Evolutionary conservation across 2,329 filamentous ascomycete species (phyloP).

Genomic region (Alternaria brassicae): DNA sequence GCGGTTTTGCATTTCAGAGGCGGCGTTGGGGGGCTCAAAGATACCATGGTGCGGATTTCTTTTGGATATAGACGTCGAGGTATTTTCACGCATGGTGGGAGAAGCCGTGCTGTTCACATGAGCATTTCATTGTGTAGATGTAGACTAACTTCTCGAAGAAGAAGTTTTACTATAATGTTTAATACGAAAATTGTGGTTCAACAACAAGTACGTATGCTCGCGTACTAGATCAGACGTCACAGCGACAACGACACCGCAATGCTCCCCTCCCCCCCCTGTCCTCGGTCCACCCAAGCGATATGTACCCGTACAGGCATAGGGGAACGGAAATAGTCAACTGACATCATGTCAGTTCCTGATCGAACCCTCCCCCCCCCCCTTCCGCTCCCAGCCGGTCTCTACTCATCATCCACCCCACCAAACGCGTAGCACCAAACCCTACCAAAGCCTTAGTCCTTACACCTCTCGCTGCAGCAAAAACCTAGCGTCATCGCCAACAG

Average conservation of each 20-base stretch:
- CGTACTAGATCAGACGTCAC: neutral
- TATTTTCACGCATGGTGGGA: neutral
- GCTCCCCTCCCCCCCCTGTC: no score
- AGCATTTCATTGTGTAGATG: neutral
- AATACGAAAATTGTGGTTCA: neutral
- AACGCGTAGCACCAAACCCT: no score
- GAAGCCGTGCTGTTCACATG: neutral
- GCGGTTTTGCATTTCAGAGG: neutral
- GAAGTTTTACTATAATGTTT: neutral
- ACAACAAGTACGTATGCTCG: neutral
- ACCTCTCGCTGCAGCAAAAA: neutral
- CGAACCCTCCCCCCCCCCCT: neutral
- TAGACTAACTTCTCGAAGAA: neutral
- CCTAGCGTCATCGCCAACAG: no score
- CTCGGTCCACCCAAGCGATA: neutral
- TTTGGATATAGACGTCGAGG: neutral
- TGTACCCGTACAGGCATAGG: neutral
- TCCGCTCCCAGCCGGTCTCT: neutral
- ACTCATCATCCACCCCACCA: neutral
- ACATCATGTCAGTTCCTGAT: neutral
- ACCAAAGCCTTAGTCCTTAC: neutral
- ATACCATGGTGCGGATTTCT: neutral
- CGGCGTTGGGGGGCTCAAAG: neutral
- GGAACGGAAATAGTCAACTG: neutral
- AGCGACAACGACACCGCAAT: neutral